Base-by-base conservation (phyloP, 1,284 basidiomycete species). In the Sporisorium scitamineum region DNA sequence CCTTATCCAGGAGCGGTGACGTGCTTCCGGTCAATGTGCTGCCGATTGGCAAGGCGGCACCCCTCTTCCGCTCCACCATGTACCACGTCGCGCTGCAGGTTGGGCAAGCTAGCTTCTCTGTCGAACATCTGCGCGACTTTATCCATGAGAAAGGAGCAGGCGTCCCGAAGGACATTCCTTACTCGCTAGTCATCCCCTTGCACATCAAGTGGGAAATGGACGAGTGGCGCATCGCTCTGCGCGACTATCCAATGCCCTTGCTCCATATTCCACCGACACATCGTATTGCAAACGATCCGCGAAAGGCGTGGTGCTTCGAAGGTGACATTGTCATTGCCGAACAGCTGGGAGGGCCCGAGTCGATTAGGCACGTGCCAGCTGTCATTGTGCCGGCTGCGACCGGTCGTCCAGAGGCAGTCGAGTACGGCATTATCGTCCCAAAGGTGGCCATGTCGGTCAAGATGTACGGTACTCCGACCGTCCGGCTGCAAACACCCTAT, bases 371-470 rank as follows among this genome's bases (percentile, higher is more conserved):
- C 51, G 79, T 84, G 14, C 79, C 77, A 3, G 79, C 80, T 8
- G 70, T 79, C 29, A 65, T 85, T 20, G 79, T 85, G 31, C 82
- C 82, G 6, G 83, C 80, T 6, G 70, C 80, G 1, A 78, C 79
- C 3, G 81, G 90, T 42, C 65, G 57, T 14, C 47, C 61, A 14
- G 90, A 90, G 20, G 88, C 90, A 22, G 85, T 87, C 4, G 88
- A 90, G 10, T 89, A 95, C 57, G 87, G 87, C 6, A 87, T 97
- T 24, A 84, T 88, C 41, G 89, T 97, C 32, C 94, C 94, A 0
- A 97, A 96, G 85, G 95, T 94, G 0, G 92, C 95, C 63, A 96
- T 96, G 93, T 93, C 95, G 0, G 92, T 95, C 80, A 98, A 98
- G 86, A 93, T 91, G 24, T 98, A 96, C 83, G 93, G 94, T 3